Evolutionary conservation across 2,329 filamentous ascomycete genomes (phyloP), one percentile per base, ranked within the genome.

Genomic region (Tolypocladium capitatum): DNA sequence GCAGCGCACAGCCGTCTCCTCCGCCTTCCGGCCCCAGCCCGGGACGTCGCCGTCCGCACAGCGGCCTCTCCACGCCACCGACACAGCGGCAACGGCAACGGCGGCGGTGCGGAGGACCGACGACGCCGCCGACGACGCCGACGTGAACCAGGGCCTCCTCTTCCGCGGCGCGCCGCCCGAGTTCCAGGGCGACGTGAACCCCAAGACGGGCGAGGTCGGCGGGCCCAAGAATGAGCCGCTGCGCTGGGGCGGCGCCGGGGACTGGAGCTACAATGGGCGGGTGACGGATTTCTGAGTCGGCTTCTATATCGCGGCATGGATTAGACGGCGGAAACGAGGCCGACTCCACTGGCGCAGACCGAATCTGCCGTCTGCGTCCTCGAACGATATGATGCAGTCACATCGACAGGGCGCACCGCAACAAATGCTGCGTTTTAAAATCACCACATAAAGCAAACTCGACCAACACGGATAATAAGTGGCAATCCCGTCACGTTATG

Each of bases 151-250:
- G 45, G 81, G 24, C 24, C 24, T 3, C 51, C 69, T 91, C 49
- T 74, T 83, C 53, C 72, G 81, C 53, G 91, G 91, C 33, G 84
- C 89, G 40, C 78, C 82, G 58, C 90, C 92, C 2, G 91, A 97
- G 69, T 98, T 98, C 58, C 82, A 91, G 56, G 92, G 92, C 49
- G 90, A 97, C 47, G 75, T 73, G 48, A 97, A 98, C 65, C 92
- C 92, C 3, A 84, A 83, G 72, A 98, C 92, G 1, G 92, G 92
- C 24, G 92, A 98, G 73, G 80, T 96, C 11, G 92, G 92, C 6
- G 92, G 92, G 1, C 92, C 92, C 6, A 98, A 97, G 80, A 97
- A 94, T 61, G 91, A 98, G 68, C 92, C 92, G 46, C 61, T 97
- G 62, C 72, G 90, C 57, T 96, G 91, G 91, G 89, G 89, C 0